Conservation (phyloP, 2,329 filamentous ascomycete genomes). For the Boeremia exigua region DNA sequence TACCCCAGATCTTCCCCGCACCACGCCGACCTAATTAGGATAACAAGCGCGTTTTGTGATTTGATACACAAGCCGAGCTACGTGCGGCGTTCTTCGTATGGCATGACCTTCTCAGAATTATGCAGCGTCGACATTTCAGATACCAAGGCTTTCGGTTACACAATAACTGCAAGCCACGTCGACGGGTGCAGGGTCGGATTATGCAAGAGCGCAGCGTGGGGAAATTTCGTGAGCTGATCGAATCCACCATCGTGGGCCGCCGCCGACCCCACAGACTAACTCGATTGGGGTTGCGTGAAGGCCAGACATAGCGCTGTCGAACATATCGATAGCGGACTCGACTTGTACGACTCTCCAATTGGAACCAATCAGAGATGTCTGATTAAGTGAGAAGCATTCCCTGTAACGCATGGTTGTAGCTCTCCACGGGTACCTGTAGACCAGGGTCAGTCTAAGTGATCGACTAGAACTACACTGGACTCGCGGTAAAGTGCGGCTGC, state of each 20-base stretch:
- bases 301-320: constrained; percentile 1
- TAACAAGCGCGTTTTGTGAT: neutral
- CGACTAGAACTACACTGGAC: constrained; percentile 2
- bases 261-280: constrained; percentile 5
- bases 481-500: neutral
- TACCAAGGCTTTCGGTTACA: too few relatives aligned
- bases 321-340: neutral
- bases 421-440: neutral
- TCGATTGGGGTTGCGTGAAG: neutral
- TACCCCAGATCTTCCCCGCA: constrained; percentile 8
- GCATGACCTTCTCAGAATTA: neutral
- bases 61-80: neutral
- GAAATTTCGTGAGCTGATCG: neutral
- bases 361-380: neutral
- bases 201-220: neutral
- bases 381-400: neutral
- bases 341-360: neutral
- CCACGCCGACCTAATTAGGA: neutral
- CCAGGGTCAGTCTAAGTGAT: neutral
- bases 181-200: neutral
- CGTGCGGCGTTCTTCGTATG: neutral
- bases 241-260: neutral
- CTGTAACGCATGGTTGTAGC: neutral
- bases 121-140: neutral
- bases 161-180: neutral